These are phyloP conservation scores for Effrenium voratum DNA, from an alignment of 73 alveolate genomes.

Conservation along the genomic window DNA sequence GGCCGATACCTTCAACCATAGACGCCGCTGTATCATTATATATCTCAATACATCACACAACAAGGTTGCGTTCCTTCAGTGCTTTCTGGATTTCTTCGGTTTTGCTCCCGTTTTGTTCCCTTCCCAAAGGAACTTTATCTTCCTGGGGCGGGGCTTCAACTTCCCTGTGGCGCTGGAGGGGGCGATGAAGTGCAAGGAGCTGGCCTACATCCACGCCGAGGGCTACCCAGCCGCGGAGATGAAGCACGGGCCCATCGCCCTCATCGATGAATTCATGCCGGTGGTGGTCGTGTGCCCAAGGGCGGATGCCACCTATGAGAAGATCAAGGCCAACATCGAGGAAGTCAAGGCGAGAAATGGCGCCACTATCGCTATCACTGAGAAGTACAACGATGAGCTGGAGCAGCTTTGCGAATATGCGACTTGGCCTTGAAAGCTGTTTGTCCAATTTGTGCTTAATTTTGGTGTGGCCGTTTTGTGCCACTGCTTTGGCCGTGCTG, in stretches of 20 bases:
- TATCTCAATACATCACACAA: too few species aligned
- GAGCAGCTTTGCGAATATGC: conserved; percentile 94
- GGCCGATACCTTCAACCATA: too few species aligned
- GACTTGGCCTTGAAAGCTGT: too few species aligned
- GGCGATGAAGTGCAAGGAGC: conserved; percentile 98
- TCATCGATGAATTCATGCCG: conserved; percentile 95
- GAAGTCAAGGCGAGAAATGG: conserved; percentile 80
- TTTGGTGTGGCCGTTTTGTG: too few species aligned
- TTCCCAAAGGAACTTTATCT: conserved; percentile 95
- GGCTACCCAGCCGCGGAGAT: conserved; percentile 98
- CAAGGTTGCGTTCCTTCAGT: too few species aligned
- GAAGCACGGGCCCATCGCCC: conserved; percentile 97
- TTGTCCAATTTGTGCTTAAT: too few species aligned
- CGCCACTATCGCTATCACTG: conserved; percentile 83
- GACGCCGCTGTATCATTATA: too few species aligned
- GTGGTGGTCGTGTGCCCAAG: conserved; percentile 74
- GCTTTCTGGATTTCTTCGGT: too few species aligned
- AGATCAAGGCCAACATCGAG: conserved; percentile 75
- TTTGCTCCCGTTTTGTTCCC: too few species aligned
- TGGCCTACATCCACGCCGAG: conserved; percentile 98
- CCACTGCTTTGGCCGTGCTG: too few species aligned
- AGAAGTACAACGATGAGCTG: conserved; percentile 65
- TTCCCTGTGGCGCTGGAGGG: conserved; percentile 98
- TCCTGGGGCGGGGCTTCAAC: conserved; percentile 98
- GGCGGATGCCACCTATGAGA: conserved; percentile 87